Base-by-base conservation (phyloP, 2,329 filamentous ascomycete species). In the Fusarium kyushuense region DNA sequence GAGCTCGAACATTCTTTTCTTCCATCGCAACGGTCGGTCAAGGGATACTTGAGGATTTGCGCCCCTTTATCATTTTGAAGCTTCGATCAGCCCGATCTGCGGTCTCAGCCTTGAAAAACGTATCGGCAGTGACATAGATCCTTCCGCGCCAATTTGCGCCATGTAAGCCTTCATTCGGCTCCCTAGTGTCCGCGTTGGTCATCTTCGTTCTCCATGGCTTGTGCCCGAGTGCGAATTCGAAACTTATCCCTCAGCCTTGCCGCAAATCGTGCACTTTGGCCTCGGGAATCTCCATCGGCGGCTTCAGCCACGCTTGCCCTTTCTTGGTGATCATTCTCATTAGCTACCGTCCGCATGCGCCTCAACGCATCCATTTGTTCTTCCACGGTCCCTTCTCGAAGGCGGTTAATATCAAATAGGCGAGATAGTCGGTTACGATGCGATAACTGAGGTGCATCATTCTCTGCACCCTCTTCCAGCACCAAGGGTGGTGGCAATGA, bases 331-430 rank as follows among this genome's bases (percentile, higher is more conserved):
- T 66, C 67, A 17, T 58, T 49, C 30, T 72, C 72, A n/a, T 69
- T 59, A 4, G 63, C 59, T 51, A 74, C 74, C 10, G 72, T 73
- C 42, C 77, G 75, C 75, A 77, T 77, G 53, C 83, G 83, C 35
- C 88, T 81, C 7, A 90, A 79, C 8, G 83, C 85, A 55, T 85
- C 86, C 54, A 90, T 87, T n/a, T 87, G 86, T 76, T 90, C 88
- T 67, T 89, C 86, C 5, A 84, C 81, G 0, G 87, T 80, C n/a
- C 87, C 87, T 61, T 88, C 82, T 13, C 87, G 83, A 19, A 90
- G 77, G 43, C 85, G 79, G 65, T 86, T 83, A 45, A 88, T 78
- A 67, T 90, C 87, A 40, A 89, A 80, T 6, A 89, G 74, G 5
- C 87, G 83, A 1, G 85, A 85, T 6, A 83, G 72, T 23, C 87